phyloP scores from a whole-genome alignment of 2,329 filamentous ascomycete species.

The Eutypella sp. region DNA sequence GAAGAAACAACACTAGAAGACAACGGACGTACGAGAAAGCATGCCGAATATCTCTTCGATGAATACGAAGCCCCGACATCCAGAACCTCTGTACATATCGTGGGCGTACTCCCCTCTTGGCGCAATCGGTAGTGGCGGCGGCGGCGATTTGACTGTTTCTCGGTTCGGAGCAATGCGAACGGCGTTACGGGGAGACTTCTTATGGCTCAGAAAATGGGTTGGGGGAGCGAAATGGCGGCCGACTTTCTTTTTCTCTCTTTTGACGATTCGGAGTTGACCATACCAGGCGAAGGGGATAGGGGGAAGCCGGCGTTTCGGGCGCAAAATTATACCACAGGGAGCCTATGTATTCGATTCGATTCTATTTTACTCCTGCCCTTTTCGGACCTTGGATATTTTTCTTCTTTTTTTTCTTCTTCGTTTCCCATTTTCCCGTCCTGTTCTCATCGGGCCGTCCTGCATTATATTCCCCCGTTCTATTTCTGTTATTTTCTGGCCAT shows the following conservation, averaged over 20 bases:
- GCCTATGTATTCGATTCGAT: constrained; percentile 2
- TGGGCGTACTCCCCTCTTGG: constrained; percentile 1
- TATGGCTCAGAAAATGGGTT: not conserved
- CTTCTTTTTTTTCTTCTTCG: not conserved
- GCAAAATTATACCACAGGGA: constrained; percentile 1
- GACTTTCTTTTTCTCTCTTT: no score
- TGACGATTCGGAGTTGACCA: not conserved
- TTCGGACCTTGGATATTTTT: constrained; percentile 4
- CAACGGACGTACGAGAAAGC: constrained; percentile 9
- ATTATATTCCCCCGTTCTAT: no score
- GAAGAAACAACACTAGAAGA: constrained; percentile 2
- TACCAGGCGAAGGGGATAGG: not conserved
- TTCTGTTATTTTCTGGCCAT: no score
- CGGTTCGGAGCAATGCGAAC: not conserved
- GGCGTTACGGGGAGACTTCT: not conserved
- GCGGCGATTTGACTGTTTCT: not conserved
- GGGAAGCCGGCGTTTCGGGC: not conserved
- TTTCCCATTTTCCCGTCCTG: not conserved
- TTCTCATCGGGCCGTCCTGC: no score
- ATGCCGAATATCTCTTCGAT: constrained; percentile 11
- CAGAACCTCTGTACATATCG: constrained; percentile 20
- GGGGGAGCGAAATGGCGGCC: no score
- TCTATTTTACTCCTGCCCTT: constrained; percentile 7
- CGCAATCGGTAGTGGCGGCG: not conserved
- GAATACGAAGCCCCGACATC: constrained; percentile 14